Evolutionary conservation across 164 flowering plant genomes (phyloP), one percentile per base, ranked within the genome.

Genomic region (Amborella trichopoda): DNA sequence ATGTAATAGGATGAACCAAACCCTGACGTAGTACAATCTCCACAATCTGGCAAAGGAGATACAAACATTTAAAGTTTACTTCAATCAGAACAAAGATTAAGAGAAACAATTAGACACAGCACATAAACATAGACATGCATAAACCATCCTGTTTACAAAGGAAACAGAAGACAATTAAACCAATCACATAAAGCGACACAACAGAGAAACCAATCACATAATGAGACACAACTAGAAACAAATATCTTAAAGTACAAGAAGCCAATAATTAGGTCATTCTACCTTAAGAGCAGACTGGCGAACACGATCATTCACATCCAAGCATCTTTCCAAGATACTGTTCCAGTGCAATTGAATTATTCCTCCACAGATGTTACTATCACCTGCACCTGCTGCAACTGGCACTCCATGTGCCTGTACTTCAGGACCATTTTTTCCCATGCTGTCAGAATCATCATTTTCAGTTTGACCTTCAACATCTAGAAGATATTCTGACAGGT

Each of bases 331-430:
- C 58, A 91, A 63, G 42, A 91, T 75, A 46, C 49, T 58, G 48
- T 75, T 71, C 99, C 99, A 91, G 54, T 84, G 87, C 54, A 91
- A 58, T 54, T 87, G 99, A 47, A 91, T 59, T 53, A 87, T 87
- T 49, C 96, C 95, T 13, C 99, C 99, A 68, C 96, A 91, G 3
- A 87, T 80, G 64, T 91, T 91, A 27, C 95, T 80, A 64, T 91
- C 99, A 54, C 96, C 96, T 14, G 99, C 96, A 54, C 99, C 96
- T 4, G 96, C 95, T 72, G 96, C 96, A 61, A 84, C 93, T 44
- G 99, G 94, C 21, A 87, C 95, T 60, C 54, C 59, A 1, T 67
- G 61, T 32, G 75, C 76, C 53, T 65, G 68, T 51, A 53, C 75
- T 27, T 36, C 65, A 28, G 83, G 24, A 62, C 52, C 23, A 30